Evolutionary conservation across 2,329 filamentous ascomycete species (phyloP), one percentile per base, ranked within the genome.

Genomic region (Paracorniculantispora psalliotae): DNA sequence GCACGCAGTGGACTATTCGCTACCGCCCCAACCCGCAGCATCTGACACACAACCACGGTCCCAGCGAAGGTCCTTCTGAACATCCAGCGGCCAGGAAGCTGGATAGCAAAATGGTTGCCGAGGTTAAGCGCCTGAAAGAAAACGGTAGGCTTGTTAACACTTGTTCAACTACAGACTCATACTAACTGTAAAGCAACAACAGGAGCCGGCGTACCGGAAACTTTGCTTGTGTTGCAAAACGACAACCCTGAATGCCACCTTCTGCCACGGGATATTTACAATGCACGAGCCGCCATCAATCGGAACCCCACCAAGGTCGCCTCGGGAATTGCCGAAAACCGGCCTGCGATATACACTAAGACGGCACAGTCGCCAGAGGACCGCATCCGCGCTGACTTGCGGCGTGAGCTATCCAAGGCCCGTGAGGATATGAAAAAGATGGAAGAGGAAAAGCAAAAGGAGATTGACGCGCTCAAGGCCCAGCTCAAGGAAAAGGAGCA

Each of bases 91-190:
- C 85, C 17, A 77, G 85, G 62, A 87, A 87, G 64, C 72, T 88
- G 46, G 84, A 87, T 66, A 86, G 82, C 67, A 85, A 84, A 69
- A 87, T 87, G 79, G 84, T 88, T 55, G 84, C 84, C 53, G 83
- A 84, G 33, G 85, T 88, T 35, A 88, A 87, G 68, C 77, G 82
- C 58, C 75, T 88, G 4, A 87, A 87, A 71, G 84, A 87, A 67
- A 82, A 80, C 68, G 85, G 85, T 87, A 80, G 67, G 78, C 75
- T 55, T 61, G 61, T 56, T 58, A 56, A 51, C 52, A 52, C 59
- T n/a, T 59, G 46, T 62, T 50, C 57, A 61, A 56, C 41, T 55
- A 62, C 61, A 62, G 46, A 46, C 35, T 61, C 57, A 64, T 63
- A 63, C 64, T 69, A 65, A 68, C 72, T 73, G 68, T 75, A 71